These are phyloP conservation scores for Leccinum fuscescens DNA, from an alignment of 1,284 basidiomycete genomes.

Conservation along the genomic window DNA sequence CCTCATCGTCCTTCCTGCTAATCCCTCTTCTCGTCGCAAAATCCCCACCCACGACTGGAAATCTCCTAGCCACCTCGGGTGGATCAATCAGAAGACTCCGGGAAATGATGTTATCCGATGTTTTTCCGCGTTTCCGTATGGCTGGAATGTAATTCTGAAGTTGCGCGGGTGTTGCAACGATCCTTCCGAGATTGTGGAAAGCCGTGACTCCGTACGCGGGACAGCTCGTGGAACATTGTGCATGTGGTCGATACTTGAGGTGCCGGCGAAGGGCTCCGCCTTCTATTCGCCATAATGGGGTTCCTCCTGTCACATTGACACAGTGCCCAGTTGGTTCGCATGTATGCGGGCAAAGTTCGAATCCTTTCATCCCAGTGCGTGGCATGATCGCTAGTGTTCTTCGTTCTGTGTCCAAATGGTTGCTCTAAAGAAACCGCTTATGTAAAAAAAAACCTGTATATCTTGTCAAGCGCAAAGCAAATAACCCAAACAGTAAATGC, in stretches of 20 bases:
- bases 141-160: not conserved
- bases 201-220: not conserved
- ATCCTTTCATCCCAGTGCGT: not conserved
- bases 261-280: not conserved
- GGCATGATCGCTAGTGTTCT: no score
- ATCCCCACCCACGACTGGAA: not conserved
- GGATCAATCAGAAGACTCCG: not conserved
- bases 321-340: not conserved
- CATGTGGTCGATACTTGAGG: not conserved
- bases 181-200: not conserved
- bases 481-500: no score
- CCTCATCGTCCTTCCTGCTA: no score
- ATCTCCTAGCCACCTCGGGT: not conserved
- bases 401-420: no score
- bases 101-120: not conserved
- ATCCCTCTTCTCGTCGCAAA: no score
- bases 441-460: no score
- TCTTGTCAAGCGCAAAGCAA: no score
- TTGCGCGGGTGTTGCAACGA: not conserved
- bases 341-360: not conserved
- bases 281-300: not conserved
- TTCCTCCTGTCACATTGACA: not conserved
- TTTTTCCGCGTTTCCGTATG: not conserved
- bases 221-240: not conserved
- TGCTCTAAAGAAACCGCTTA: no score